A percentile compares a stretch with the other conserved stretches of the same genome.
Conservation (phyloP, 768 basidiomycete species). For the Imleria badia region DNA sequence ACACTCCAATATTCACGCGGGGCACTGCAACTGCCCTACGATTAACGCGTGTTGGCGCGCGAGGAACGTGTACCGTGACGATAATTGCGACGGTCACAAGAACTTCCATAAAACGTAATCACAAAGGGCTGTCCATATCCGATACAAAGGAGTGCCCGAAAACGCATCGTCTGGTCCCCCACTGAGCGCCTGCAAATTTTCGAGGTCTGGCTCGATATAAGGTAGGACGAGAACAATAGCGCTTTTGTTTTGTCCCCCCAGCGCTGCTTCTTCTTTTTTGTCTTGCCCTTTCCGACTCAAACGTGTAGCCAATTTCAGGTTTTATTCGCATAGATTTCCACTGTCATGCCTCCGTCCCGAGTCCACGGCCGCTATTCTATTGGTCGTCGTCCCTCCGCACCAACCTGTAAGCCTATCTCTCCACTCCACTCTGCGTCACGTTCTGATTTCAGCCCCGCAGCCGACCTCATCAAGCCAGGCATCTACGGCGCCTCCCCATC, state of each 20-base stretch:
- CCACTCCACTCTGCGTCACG: too few species aligned
- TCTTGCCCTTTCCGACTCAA: slow-evolving; percentile 4
- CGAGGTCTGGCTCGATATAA: slow-evolving; percentile 19
- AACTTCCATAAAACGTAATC: slow-evolving; percentile 1
- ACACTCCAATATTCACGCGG: too few species aligned
- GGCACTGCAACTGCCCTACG: too few species aligned
- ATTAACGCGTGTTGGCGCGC: too few species aligned
- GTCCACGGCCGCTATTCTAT: slow-evolving; percentile 29
- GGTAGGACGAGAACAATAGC: slow-evolving; percentile 28
- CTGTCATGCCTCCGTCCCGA: slow-evolving; percentile 18
- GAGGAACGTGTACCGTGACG: neutral
- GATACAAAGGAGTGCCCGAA: slow-evolving; percentile 22
- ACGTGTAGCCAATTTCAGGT: too few species aligned
- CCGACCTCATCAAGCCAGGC: slow-evolving; percentile 48
- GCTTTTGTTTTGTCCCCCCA: slow-evolving; percentile 9
- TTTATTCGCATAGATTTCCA: too few species aligned
- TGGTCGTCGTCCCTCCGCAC: slow-evolving; percentile 42
- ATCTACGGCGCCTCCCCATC: slow-evolving; percentile 48
- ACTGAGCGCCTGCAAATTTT: neutral
- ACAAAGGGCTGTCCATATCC: slow-evolving; percentile 9
- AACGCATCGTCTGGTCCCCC: neutral
- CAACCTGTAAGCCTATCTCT: slow-evolving; percentile 10
- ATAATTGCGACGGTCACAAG: neutral
- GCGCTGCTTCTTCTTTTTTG: slow-evolving; percentile 10
- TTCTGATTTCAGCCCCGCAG: slow-evolving; percentile 17